Evolutionary conservation across 225 moss, liverwort and hornwort genomes (phyloP).

Genomic region (Ulota crispa): DNA sequence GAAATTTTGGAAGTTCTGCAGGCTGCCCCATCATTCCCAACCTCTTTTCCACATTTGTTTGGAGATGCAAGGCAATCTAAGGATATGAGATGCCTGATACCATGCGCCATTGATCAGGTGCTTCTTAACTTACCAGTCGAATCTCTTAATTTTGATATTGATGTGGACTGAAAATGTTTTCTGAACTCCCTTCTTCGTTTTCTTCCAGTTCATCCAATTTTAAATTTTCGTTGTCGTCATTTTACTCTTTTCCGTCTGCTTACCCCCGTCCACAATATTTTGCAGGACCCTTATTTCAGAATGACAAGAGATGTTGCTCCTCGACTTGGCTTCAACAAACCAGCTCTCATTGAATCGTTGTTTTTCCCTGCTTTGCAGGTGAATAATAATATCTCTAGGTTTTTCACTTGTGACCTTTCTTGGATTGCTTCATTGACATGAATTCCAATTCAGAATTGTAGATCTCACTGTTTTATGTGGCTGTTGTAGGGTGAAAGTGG

Average conservation of each 20-base stretch:
- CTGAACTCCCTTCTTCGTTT: no score
- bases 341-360: constrained; percentile 76
- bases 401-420: background rate
- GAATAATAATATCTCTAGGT: background rate
- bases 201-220: background rate
- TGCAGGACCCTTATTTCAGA: constrained; percentile 93
- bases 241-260: background rate
- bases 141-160: background rate
- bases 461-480: background rate
- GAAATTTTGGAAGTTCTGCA: constrained; percentile 28
- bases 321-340: constrained; percentile 80
- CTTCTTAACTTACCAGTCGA: background rate
- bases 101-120: constrained; percentile 96
- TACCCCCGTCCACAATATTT: background rate
- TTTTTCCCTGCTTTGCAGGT: constrained; percentile 98
- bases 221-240: background rate
- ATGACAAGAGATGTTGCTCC: constrained; percentile 98
- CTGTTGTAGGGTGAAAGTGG: constrained; percentile 78
- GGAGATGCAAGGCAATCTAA: constrained; percentile 74
- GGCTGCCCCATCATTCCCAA: constrained; percentile 96
- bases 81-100: constrained; percentile 78
- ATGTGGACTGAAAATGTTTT: background rate
- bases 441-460: background rate
- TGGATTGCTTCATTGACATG: background rate
- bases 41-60: constrained; percentile 94